phyloP scores from a whole-genome alignment of 352 stramenopile genomes.

The Pythium plurisporium region DNA sequence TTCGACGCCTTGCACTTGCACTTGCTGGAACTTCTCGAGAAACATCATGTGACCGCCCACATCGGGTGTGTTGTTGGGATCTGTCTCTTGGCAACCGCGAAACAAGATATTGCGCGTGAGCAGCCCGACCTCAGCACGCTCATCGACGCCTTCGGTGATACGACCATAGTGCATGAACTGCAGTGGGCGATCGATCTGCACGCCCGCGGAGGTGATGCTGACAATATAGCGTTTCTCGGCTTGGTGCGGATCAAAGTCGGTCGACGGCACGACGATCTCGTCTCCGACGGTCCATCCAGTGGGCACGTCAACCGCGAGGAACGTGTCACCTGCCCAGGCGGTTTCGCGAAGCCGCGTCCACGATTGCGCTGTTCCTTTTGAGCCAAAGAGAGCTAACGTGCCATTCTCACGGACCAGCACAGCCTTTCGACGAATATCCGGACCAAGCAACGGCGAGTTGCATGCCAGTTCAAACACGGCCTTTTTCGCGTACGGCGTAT shows the following conservation, averaged over 20 bases:
- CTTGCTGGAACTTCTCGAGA: constrained; percentile 24
- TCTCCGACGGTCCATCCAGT: constrained; percentile 35
- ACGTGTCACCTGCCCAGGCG: constrained; percentile 16
- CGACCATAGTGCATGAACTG: constrained; percentile 35
- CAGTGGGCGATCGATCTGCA: constrained; percentile 28
- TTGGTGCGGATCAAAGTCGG: constrained; percentile 36
- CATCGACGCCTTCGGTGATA: constrained; percentile 38
- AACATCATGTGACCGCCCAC: constrained; percentile 46
- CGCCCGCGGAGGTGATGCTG: constrained; percentile 13
- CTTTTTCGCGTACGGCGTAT: constrained; percentile 28
- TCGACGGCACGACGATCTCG: constrained; percentile 36
- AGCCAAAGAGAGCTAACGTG: constrained; percentile 26
- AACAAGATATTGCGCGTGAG: constrained; percentile 58
- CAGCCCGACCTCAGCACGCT: constrained; percentile 56
- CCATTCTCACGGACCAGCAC: constrained; percentile 33
- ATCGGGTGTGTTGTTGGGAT: background rate
- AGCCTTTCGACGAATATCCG: constrained; percentile 35
- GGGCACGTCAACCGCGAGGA: constrained; percentile 22
- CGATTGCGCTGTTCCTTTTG: constrained; percentile 19
- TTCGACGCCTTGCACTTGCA: constrained; percentile 36
- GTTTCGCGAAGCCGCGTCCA: constrained; percentile 32
- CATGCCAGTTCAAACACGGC: constrained; percentile 37
- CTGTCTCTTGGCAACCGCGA: constrained; percentile 29
- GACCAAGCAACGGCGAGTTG: constrained; percentile 3
- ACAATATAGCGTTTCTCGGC: constrained; percentile 35